A percentile compares a stretch with the other conserved stretches of the same genome.
Evolutionary conservation across 1,139 yeast genomes (phyloP).

Genomic region (Taphrina flavorubra): DNA sequence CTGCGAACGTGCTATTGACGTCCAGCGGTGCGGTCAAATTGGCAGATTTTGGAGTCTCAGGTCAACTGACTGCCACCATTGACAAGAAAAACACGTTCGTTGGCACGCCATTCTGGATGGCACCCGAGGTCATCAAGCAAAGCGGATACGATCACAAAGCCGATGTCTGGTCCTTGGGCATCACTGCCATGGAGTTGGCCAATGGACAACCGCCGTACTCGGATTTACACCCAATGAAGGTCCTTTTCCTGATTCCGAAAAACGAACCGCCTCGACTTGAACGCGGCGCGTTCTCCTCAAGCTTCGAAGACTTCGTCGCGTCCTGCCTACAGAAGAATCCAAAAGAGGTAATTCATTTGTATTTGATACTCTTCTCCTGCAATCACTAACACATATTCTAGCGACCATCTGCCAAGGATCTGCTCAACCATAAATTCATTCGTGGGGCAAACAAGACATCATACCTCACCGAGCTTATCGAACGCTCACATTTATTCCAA

Average conservation of each 20-base stretch:
- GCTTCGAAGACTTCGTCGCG: slow-evolving; percentile 65
- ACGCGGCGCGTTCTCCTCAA: slow-evolving; percentile 57
- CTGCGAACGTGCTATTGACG: slow-evolving; percentile 78
- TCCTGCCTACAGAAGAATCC: slow-evolving; percentile 68
- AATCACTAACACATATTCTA: slow-evolving; percentile 16
- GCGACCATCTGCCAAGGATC: slow-evolving; percentile 48
- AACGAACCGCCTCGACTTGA: slow-evolving; percentile 68
- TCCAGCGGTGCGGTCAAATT: slow-evolving; percentile 67
- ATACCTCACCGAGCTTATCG: slow-evolving; percentile 44
- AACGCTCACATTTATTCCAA: slow-evolving; percentile 7
- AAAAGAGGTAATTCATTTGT: slow-evolving; percentile 46
- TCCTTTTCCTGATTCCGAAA: slow-evolving; percentile 72
- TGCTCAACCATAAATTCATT: slow-evolving; percentile 46
- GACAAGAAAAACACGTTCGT: slow-evolving; percentile 73
- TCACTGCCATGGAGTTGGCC: slow-evolving; percentile 75
- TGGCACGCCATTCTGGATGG: slow-evolving; percentile 95
- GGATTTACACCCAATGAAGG: slow-evolving; percentile 74
- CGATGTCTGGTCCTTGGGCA: slow-evolving; percentile 88
- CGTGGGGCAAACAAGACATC: slow-evolving; percentile 45
- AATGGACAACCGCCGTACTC: slow-evolving; percentile 76
- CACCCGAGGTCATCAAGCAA: slow-evolving; percentile 75
- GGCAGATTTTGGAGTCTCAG: slow-evolving; percentile 89
- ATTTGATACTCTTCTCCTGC: neutral
- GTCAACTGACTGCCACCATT: slow-evolving; percentile 69
- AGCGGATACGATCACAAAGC: slow-evolving; percentile 71